These are phyloP conservation scores for Lichtheimia ramosa DNA, from an alignment of 371 early-diverging fungal species.

Conservation along the genomic window DNA sequence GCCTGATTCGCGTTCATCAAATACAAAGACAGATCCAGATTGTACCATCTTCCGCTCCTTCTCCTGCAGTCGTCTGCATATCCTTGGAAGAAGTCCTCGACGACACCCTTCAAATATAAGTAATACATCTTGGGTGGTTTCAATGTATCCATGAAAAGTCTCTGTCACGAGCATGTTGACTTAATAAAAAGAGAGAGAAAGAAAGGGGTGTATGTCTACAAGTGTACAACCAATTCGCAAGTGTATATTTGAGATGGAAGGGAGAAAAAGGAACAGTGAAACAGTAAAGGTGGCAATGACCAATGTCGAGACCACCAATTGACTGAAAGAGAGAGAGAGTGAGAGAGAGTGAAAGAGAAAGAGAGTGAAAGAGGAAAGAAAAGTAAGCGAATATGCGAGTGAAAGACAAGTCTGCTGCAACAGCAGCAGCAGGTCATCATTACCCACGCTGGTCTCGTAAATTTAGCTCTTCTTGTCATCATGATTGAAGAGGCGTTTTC, in stretches of 20 bases:
- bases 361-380: constrained; percentile 1
- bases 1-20: constrained; percentile 77
- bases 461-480: too few relatives aligned
- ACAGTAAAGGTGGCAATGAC: background rate
- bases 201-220: background rate
- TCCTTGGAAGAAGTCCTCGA: constrained; percentile 58
- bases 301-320: background rate
- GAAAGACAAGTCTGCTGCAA: too few relatives aligned
- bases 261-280: background rate
- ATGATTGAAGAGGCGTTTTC: too few relatives aligned
- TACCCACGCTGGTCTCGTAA: too few relatives aligned
- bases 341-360: background rate
- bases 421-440: too few relatives aligned
- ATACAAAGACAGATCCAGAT: constrained; percentile 76
- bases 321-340: background rate
- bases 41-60: constrained; percentile 66
- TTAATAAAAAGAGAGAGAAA: background rate
- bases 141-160: constrained; percentile 71
- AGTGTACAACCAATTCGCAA: background rate
- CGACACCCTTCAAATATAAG: constrained; percentile 79
- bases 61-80: constrained; percentile 70
- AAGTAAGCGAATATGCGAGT: background rate
- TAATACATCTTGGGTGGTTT: constrained; percentile 73
- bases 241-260: background rate
- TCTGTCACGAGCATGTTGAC: constrained; percentile 40